Evolutionary conservation across 73 alveolate species (phyloP), one percentile per base, ranked within the genome.

Genomic region (Symbiodinium natans): DNA sequence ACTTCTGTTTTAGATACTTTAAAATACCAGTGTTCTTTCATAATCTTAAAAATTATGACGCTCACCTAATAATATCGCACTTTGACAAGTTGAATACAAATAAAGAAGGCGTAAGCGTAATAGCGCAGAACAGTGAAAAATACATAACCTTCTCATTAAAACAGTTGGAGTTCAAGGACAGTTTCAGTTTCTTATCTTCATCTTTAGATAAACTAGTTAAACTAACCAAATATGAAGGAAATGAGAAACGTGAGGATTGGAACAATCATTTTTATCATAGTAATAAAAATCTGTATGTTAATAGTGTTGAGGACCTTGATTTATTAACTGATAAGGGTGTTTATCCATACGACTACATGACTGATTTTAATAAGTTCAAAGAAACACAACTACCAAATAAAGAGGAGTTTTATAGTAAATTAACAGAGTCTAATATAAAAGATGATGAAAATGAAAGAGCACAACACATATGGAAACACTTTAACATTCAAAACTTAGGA

Each of bases 341-440:
- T 31, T 85, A 85, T 85, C 82, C 93, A 1, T 85, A 85, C 25
- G 93, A 85, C 36, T 85, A 85, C 93, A 43, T 85, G 39, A 85
- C 82, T 85, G 48, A 74, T 31, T 85, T 85, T 85, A 75, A 85
- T 34, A 85, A 31, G 71, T 85, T 85, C 71, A 85, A 43, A 34
- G 93, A 85, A 31, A 85, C 54, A 52, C 82, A 85, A 85, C 71
- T 85, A 85, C 93, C n/a, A n/a, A n/a, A n/a, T n/a, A n/a, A n/a
- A n/a, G n/a, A n/a, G n/a, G n/a, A n/a, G n/a, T n/a, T n/a, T n/a
- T n/a, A n/a, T n/a, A n/a, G n/a, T n/a, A n/a, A n/a, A n/a, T n/a
- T n/a, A n/a, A n/a, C n/a, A 42, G 75, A 83, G 31, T n/a, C 46
- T 29, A 25, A 83, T 83, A 83, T 83, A n/a, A 38, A 41, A n/a